A percentile compares a stretch with the other conserved stretches of the same genome.
phyloP scores from a whole-genome alignment of 345 rosid genomes.

The Ricinus communis region DNA sequence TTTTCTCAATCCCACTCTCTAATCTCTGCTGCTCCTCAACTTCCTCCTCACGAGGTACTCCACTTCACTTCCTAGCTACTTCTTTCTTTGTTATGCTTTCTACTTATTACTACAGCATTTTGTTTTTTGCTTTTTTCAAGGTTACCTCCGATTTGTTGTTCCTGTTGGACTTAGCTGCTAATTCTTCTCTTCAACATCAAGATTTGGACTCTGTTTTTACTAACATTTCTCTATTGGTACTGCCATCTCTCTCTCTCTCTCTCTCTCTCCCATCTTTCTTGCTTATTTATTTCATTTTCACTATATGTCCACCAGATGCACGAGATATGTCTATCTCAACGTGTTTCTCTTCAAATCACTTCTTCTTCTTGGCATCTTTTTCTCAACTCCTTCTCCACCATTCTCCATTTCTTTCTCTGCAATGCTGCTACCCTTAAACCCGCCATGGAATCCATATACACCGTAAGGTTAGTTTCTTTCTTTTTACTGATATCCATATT shows the following conservation, averaged over 20 bases:
- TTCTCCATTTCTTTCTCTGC: conserved; percentile 52
- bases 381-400: conserved; percentile 49
- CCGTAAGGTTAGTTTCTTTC: conserved; percentile 49
- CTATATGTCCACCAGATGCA: conserved; percentile 45
- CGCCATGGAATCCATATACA: conserved; percentile 62
- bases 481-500: not conserved
- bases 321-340: conserved; percentile 41
- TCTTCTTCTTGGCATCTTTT: conserved; percentile 54
- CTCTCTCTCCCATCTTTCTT: not conserved
- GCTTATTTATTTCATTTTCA: not conserved
- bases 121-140: conserved; percentile 22
- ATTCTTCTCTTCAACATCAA: conserved; percentile 36
- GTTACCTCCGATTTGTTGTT: conserved; percentile 67
- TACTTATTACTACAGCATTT: too few relatives aligned
- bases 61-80: not conserved
- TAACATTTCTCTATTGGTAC: conserved; percentile 60
- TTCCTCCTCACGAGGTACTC: conserved; percentile 72
- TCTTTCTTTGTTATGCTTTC: not conserved
- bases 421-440: conserved; percentile 42
- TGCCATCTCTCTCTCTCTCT: not conserved
- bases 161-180: conserved; percentile 62
- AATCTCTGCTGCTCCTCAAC: conserved; percentile 59
- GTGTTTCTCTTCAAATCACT: conserved; percentile 51
- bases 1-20: conserved; percentile 62
- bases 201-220: conserved; percentile 35